These are phyloP conservation scores for Metschnikowia kofuensis DNA, from an alignment of 805 yeast species.

Conservation along the genomic window DNA sequence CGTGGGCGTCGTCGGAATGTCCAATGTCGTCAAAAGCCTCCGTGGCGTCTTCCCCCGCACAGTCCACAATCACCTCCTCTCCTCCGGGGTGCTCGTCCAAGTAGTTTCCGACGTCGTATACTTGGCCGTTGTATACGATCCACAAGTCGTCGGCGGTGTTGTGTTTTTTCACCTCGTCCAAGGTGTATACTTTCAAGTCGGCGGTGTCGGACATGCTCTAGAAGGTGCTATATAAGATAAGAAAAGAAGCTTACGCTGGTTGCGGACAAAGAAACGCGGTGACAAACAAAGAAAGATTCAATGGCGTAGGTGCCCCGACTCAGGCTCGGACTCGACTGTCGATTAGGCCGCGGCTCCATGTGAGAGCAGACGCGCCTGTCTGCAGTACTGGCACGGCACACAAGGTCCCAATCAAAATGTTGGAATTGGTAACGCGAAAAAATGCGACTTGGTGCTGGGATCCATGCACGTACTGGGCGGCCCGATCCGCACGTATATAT, in stretches of 20 bases:
- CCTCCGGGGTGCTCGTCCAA: conserved; percentile 73
- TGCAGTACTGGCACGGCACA: neutral
- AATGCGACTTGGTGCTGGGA: neutral
- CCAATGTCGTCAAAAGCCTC: conserved; percentile 80
- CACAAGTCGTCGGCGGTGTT: conserved; percentile 41
- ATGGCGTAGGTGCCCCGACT: neutral
- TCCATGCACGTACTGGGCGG: neutral
- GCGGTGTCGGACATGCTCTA: conserved; percentile 14
- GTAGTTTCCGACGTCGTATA: conserved; percentile 40
- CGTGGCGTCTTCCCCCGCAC: conserved; percentile 81
- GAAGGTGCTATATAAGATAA: neutral
- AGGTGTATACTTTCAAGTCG: conserved; percentile 47
- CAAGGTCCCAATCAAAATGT: conserved; percentile 16
- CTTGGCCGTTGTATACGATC: conserved; percentile 44
- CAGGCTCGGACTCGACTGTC: neutral
- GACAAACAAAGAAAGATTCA: too few relatives aligned
- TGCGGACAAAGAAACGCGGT: neutral
- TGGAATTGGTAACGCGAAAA: conserved; percentile 6
- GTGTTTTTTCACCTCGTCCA: conserved; percentile 47
- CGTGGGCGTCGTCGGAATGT: conserved; percentile 94
- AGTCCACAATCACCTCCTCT: conserved; percentile 72
- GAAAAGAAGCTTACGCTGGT: neutral
- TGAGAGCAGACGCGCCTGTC: neutral
- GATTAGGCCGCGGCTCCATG: conserved; percentile 2
- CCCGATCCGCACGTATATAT: neutral